phyloP scores from a whole-genome alignment of 371 early-diverging fungal species.

The Mucor saturninus region DNA sequence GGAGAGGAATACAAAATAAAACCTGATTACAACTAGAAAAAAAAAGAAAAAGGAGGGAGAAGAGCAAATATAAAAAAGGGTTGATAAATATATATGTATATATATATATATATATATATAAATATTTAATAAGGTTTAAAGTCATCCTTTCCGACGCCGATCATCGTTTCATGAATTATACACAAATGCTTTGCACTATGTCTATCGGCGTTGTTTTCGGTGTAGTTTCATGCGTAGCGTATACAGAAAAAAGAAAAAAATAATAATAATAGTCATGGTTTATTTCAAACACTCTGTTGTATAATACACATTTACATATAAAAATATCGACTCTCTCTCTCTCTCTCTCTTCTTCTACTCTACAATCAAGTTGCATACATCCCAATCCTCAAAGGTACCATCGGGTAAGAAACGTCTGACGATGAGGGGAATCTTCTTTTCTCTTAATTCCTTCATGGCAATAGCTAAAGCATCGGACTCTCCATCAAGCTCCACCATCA shows the following conservation, averaged over 20 bases:
- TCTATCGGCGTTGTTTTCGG: too few species aligned
- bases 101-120: neutral
- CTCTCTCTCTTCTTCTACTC: conserved; percentile 29
- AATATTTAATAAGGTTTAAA: neutral
- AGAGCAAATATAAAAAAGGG: neutral
- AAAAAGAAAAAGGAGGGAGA: neutral
- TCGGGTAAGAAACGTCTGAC: conserved; percentile 97
- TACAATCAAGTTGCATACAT: conserved; percentile 89
- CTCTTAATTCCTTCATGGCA: conserved; percentile 96
- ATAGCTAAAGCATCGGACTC: conserved; percentile 98
- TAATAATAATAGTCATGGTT: too few species aligned
- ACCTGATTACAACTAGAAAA: neutral
- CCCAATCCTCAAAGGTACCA: conserved; percentile 98
- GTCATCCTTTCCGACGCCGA: neutral
- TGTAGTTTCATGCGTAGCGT: too few species aligned
- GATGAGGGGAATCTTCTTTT: conserved; percentile 95
- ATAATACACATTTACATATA: too few species aligned
- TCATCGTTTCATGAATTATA: neutral
- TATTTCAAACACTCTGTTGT: too few species aligned
- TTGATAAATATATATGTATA: neutral
- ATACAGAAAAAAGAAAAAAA: too few species aligned
- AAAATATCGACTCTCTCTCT: neutral
- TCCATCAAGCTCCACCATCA: conserved; percentile 96
- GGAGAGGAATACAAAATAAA: neutral
- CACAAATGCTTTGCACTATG: too few species aligned